phyloP scores from a whole-genome alignment of 352 stramenopile genomes.

The Bremia lactucae region DNA sequence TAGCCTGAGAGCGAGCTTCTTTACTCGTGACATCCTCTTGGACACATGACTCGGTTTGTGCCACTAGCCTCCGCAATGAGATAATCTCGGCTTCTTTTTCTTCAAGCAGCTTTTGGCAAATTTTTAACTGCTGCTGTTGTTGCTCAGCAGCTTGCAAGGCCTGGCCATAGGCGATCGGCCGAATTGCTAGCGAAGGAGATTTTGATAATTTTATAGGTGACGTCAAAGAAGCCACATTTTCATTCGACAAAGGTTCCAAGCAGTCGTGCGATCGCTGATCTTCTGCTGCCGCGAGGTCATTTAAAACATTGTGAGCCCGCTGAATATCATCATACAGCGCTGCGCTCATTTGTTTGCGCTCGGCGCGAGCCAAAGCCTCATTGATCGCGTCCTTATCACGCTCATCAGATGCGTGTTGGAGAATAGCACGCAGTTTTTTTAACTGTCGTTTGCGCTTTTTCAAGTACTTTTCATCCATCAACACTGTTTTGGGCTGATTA shows the following conservation, averaged over 20 bases:
- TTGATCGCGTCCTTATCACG: conserved; percentile 40
- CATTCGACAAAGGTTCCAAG: conserved; percentile 3
- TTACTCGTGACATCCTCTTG: conserved; percentile 7
- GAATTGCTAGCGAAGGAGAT: conserved; percentile 46
- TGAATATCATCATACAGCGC: conserved; percentile 44
- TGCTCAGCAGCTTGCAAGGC: conserved; percentile 55
- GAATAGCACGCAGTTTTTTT: conserved; percentile 42
- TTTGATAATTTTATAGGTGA: conserved; percentile 9
- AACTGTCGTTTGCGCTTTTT: conserved; percentile 68
- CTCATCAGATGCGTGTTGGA: conserved; percentile 33
- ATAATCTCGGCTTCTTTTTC: conserved; percentile 63
- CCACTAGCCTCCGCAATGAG: conserved; percentile 28
- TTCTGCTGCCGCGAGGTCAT: conserved; percentile 24
- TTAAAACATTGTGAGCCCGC: conserved; percentile 29
- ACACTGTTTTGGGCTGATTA: conserved; percentile 27
- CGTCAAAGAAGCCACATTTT: conserved; percentile 1
- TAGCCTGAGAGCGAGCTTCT: conserved; percentile 6
- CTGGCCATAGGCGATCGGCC: conserved; percentile 61
- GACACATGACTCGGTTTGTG: conserved; percentile 9
- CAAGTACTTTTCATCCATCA: conserved; percentile 71
- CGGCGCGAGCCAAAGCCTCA: conserved; percentile 49
- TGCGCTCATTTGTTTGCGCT: conserved; percentile 74
- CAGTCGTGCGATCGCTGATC: conserved; percentile 11
- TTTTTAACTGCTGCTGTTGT: conserved; percentile 42
- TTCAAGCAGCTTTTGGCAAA: conserved; percentile 48